Percentiles rank a stretch among this genome's conserved stretches.
phyloP scores from a whole-genome alignment of 345 rosid genomes.

The Syzygium aqueum region DNA sequence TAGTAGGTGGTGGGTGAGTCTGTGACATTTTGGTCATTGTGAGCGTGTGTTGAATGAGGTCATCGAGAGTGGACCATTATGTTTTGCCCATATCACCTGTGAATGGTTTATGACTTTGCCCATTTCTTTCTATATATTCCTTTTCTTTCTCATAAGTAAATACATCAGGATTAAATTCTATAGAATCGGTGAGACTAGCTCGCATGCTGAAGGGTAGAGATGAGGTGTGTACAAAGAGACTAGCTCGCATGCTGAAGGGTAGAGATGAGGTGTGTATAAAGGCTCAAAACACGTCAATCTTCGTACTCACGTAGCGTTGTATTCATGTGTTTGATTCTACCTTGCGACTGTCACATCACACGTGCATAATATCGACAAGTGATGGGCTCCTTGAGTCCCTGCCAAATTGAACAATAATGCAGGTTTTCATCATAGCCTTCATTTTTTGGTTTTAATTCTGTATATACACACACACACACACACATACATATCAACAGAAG shows the following conservation, averaged over 20 bases:
- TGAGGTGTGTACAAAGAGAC: not conserved
- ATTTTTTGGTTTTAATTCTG: no score
- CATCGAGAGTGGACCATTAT: not conserved
- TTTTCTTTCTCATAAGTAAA: not conserved
- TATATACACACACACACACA: no score
- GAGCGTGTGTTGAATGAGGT: not conserved
- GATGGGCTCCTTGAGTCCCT: no score
- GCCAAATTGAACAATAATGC: no score
- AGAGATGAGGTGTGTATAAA: not conserved
- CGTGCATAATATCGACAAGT: not conserved
- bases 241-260: not conserved
- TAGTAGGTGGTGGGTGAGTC: not conserved
- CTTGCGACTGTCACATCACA: not conserved
- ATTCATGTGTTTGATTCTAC: not conserved
- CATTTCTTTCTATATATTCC: not conserved
- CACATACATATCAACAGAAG: no score
- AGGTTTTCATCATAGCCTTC: no score
- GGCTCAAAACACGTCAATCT: not conserved
- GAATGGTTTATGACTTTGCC: not conserved
- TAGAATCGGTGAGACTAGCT: not conserved
- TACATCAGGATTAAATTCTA: not conserved
- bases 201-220: no score
- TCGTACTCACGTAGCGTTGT: not conserved
- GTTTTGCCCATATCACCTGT: not conserved
- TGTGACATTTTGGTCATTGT: not conserved